Percentiles rank a stretch among this genome's conserved stretches.
Conservation (phyloP, 2,329 filamentous ascomycete genomes). For the Ophiostoma pallidulum region DNA sequence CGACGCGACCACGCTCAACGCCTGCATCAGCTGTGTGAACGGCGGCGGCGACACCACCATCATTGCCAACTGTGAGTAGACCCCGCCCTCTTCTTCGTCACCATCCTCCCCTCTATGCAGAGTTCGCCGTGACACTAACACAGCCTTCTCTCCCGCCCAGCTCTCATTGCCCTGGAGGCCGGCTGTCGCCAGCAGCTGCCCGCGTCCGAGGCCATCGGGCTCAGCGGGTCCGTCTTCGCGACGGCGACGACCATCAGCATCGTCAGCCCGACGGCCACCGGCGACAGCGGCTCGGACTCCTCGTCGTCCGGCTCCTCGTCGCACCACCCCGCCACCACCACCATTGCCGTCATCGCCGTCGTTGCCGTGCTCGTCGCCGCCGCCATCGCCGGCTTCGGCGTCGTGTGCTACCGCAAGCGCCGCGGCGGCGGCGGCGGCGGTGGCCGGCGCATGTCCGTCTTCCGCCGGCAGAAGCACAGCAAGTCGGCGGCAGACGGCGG, state of each 20-base stretch:
- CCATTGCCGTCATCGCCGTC: conserved; percentile 36
- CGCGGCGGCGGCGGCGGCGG: conserved; percentile 27
- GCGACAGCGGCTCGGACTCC: conserved; percentile 7
- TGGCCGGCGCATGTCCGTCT: conserved; percentile 14
- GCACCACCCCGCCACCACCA: conserved; percentile 26
- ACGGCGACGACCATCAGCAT: conserved; percentile 22
- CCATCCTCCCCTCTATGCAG: conserved; percentile 9
- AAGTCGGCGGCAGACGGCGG: neutral
- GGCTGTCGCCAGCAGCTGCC: conserved; percentile 40
- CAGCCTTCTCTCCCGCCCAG: too few species aligned
- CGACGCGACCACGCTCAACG: conserved; percentile 24
- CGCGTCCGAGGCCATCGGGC: conserved; percentile 19
- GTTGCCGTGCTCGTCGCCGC: conserved; percentile 30
- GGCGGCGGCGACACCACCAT: conserved; percentile 33
- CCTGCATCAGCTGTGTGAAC: conserved; percentile 38
- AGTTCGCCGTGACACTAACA: neutral
- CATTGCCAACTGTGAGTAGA: conserved; percentile 40
- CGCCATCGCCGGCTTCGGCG: conserved; percentile 29
- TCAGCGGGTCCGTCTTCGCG: conserved; percentile 24
- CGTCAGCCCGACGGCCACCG: conserved; percentile 24
- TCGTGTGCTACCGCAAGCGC: conserved; percentile 38
- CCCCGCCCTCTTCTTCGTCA: neutral
- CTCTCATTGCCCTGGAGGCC: conserved; percentile 41
- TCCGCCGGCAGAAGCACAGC: too few species aligned
- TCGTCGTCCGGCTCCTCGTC: conserved; percentile 1